Evolutionary conservation across 805 yeast genomes (phyloP).

Genomic region (Pichia cabralensis): DNA sequence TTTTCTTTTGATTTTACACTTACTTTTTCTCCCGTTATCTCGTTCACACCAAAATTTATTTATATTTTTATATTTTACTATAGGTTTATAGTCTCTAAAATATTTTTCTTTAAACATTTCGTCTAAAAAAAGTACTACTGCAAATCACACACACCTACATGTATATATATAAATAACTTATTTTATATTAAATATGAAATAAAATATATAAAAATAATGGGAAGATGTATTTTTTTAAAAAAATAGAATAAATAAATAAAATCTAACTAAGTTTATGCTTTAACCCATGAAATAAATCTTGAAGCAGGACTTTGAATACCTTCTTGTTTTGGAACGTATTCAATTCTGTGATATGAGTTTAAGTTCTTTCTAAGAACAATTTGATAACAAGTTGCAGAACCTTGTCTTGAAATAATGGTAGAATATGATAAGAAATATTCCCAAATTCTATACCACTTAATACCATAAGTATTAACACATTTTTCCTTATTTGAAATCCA

Average conservation of each 20-base stretch:
- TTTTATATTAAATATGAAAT: too few relatives aligned
- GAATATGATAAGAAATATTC: slow-evolving; percentile 80
- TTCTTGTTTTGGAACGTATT: slow-evolving; percentile 68
- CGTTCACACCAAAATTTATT: too few relatives aligned
- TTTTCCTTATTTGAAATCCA: slow-evolving; percentile 79
- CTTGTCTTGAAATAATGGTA: slow-evolving; percentile 82
- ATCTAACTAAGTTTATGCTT: slow-evolving; percentile 23
- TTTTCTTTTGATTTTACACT: neutral
- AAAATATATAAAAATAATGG: too few relatives aligned
- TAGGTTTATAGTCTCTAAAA: too few relatives aligned
- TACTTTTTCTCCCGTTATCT: too few relatives aligned
- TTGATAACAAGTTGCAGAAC: slow-evolving; percentile 87
- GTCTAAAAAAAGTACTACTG: too few relatives aligned
- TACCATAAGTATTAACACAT: slow-evolving; percentile 71
- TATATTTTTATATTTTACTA: too few relatives aligned
- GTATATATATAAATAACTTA: too few relatives aligned
- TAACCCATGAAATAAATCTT: slow-evolving; percentile 51
- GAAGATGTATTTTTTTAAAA: too few relatives aligned
- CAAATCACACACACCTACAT: too few relatives aligned
- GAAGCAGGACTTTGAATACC: slow-evolving; percentile 55
- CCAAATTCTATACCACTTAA: slow-evolving; percentile 90
- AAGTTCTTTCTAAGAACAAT: slow-evolving; percentile 83
- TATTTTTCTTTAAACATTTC: too few relatives aligned
- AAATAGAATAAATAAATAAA: too few relatives aligned
- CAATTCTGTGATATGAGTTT: slow-evolving; percentile 74